Percentiles rank a stretch among this genome's conserved stretches.
Conservation (phyloP, 176 grass and related monocot species). For the Cenchrus purpureus region DNA sequence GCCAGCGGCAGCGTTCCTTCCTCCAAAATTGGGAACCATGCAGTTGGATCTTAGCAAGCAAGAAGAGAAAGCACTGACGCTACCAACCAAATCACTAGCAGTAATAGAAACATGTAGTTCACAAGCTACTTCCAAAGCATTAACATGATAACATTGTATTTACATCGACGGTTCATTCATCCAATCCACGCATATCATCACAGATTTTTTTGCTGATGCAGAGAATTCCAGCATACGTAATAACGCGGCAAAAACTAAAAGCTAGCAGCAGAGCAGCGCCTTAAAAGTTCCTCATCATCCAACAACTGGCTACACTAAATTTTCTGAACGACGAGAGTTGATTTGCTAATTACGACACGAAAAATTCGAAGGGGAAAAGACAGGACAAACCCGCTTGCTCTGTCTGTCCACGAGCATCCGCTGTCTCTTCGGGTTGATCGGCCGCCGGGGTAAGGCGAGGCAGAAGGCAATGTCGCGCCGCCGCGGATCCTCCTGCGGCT, state of each 20-base stretch:
- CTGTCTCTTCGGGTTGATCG: constrained; percentile 14
- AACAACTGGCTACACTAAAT: constrained; percentile 1
- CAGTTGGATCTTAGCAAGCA: not conserved
- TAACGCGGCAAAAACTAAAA: not conserved
- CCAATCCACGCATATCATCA: not conserved
- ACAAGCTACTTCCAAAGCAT: not conserved
- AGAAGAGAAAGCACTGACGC: not conserved
- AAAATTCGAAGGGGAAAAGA: not conserved
- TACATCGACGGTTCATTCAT: constrained; percentile 10
- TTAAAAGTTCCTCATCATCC: not conserved
- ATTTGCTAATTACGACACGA: not conserved
- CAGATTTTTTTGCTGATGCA: not conserved
- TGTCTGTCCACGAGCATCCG: constrained; percentile 33
- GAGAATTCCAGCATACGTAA: not conserved
- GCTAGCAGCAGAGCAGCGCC: not conserved
- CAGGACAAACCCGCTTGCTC: constrained; percentile 10
- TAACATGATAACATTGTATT: not conserved
- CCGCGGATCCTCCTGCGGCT: not conserved
- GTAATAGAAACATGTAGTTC: not conserved
- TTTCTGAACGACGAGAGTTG: not conserved
- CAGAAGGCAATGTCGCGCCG: constrained; percentile 27
- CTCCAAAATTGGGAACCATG: not conserved
- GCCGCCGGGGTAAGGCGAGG: not conserved
- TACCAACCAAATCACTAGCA: not conserved
- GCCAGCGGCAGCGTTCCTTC: not conserved